Evolutionary conservation across 805 yeast genomes (phyloP), one percentile per base, ranked within the genome.

Genomic region (Pichia manshurica): DNA sequence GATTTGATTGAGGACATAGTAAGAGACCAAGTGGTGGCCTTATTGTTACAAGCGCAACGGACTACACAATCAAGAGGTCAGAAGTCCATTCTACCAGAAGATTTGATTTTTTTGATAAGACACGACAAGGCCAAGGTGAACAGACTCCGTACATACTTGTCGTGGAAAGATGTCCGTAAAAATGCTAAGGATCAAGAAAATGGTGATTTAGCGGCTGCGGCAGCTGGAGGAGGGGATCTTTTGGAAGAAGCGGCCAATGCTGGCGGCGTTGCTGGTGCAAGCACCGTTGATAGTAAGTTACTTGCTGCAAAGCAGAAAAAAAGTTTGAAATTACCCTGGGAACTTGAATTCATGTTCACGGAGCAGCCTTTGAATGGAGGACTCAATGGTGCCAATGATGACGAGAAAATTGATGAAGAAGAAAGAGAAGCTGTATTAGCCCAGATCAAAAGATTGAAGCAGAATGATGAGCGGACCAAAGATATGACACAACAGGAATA

Each of bases 91-190:
- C 74, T 89, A 1, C 87, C 96, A 0, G 99, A 93, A 63, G 99
- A 93, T 63, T 85, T 93, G 34, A 91, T 93, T 37, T 93, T 90
- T 56, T 68, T 91, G 42, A 91, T 93, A 48, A 75, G 99, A 40
- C 96, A 89, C 60, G 98, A 93, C 59, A 82, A 78, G 55, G 97
- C 97, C 23, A 93, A 93, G 60, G 98, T 93, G 5, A 87, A 88
- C 57, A 72, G 99, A 49, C 70, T 93, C 35, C 74, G 96, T 55
- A 91, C 97, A 0, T 93, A 93, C 59, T 68, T 93, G 21, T 84
- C 96, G 1, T 93, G 99, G 99, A 93, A 93, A 58, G 99, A 93
- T 63, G 89, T 93, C 38, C 81, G 99, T 44, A 93, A 93, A 54
- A 78, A 78, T 61, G 81, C 82, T 34, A 76, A 73, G 54, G 83